phyloP scores from a whole-genome alignment of 257 asterid species.

The Petrea volubilis region DNA sequence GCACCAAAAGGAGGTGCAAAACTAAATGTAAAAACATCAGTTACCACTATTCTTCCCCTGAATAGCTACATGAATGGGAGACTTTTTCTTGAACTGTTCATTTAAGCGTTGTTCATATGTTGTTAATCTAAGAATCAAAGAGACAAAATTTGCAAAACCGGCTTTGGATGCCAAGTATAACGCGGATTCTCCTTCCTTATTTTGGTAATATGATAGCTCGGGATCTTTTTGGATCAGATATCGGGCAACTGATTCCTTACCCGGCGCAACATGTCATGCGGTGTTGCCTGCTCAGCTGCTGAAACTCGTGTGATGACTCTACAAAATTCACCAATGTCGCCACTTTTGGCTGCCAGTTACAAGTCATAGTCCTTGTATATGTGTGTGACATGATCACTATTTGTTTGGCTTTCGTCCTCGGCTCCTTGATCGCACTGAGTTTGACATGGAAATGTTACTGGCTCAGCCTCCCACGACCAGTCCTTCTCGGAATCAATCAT shows the following conservation, averaged over 20 bases:
- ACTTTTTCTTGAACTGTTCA: no score
- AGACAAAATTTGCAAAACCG: slow-evolving; percentile 24
- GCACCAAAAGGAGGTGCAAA: no score
- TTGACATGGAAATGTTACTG: not conserved
- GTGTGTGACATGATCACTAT: not conserved
- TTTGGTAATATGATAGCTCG: no score
- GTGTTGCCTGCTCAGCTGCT: not conserved
- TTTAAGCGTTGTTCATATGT: not conserved
- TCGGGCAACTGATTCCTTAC: no score
- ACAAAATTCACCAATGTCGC: slow-evolving; percentile 8
- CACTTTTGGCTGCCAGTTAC: no score
- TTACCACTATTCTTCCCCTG: no score
- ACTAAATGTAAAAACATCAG: no score
- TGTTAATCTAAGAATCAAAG: not conserved
- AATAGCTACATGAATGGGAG: no score
- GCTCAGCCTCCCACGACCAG: not conserved
- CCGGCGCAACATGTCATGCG: no score
- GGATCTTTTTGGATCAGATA: no score
- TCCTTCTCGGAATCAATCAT: not conserved
- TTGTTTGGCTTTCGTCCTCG: not conserved
- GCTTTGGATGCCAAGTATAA: slow-evolving; percentile 36
- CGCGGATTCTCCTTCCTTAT: no score
- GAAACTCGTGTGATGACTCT: not conserved
- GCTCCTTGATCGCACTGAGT: not conserved
- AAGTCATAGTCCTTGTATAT: slow-evolving; percentile 12